Evolutionary conservation across 495 filamentous ascomycete species (phyloP).

Genomic region (Penicillium paxilli): DNA sequence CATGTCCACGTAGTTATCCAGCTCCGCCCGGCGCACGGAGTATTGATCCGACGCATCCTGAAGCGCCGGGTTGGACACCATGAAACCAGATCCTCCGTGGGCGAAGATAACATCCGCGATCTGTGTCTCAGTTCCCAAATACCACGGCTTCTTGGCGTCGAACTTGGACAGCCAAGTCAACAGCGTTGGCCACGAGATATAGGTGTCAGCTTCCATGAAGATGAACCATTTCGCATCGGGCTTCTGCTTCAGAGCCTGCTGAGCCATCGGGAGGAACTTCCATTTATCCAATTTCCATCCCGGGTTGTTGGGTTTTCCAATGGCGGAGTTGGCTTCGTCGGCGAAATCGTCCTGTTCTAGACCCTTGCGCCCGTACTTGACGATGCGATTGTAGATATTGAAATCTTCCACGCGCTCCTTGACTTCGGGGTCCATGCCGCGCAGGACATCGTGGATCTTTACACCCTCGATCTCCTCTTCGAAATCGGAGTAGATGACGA

Average conservation of each 20-base stretch:
- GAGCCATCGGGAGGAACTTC: slow-evolving; percentile 59
- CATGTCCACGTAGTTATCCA: slow-evolving; percentile 52
- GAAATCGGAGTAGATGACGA: slow-evolving; percentile 57
- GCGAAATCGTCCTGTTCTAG: slow-evolving; percentile 40
- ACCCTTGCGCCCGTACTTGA: slow-evolving; percentile 37
- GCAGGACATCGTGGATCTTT: slow-evolving; percentile 50
- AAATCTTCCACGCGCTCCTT: slow-evolving; percentile 47
- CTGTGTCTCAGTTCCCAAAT: slow-evolving; percentile 60
- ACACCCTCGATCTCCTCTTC: slow-evolving; percentile 48
- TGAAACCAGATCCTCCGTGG: slow-evolving; percentile 68
- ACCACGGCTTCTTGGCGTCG: slow-evolving; percentile 50
- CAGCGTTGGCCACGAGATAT: slow-evolving; percentile 62
- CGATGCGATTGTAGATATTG: slow-evolving; percentile 52
- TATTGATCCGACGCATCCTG: slow-evolving; percentile 44
- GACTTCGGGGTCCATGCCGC: slow-evolving; percentile 35
- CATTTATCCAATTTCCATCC: slow-evolving; percentile 62
- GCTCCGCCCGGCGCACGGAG: slow-evolving; percentile 43
- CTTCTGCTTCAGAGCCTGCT: slow-evolving; percentile 41
- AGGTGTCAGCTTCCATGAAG: slow-evolving; percentile 71
- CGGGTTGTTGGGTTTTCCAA: slow-evolving; percentile 48
- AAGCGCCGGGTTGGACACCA: slow-evolving; percentile 59
- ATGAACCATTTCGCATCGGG: slow-evolving; percentile 64
- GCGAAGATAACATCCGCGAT: slow-evolving; percentile 58
- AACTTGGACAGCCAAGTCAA: slow-evolving; percentile 55
- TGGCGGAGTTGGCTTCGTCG: slow-evolving; percentile 46